Conservation (phyloP, 108 stramenopile species). For the Cylindrotheca closterium region DNA sequence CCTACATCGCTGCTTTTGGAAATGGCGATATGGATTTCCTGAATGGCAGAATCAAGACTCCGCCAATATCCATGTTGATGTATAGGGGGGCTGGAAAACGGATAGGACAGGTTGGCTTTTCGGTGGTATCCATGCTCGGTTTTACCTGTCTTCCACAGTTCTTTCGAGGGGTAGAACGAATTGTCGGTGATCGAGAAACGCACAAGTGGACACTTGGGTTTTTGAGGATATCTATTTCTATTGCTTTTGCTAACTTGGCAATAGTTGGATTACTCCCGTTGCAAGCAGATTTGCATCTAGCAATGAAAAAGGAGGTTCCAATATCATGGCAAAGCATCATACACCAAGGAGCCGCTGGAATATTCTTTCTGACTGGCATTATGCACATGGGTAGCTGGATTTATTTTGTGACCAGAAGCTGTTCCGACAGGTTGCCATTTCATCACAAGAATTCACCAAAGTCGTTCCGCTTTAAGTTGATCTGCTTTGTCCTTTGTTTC, state of each 20-base stretch:
- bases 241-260: not conserved
- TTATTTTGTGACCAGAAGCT: not conserved
- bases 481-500: not conserved
- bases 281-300: not conserved
- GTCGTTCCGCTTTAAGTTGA: not conserved
- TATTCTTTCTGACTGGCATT: not conserved
- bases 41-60: not conserved
- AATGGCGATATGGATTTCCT: not conserved
- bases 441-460: not conserved
- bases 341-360: not conserved
- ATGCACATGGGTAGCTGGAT: conserved; percentile 3
- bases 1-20: conserved; percentile 3
- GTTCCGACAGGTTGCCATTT: not conserved
- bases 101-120: conserved; percentile 3
- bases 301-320: not conserved
- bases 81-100: conserved; percentile 2
- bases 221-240: not conserved
- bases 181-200: not conserved
- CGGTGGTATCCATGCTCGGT: not conserved
- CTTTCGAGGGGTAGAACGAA: not conserved
- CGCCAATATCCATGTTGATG: conserved; percentile 9
- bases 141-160: not conserved
- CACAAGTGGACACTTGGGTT: not conserved
- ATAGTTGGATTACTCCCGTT: not conserved
- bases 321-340: not conserved